phyloP scores from a whole-genome alignment of 768 basidiomycete genomes.

The Calvatia gigantea region DNA sequence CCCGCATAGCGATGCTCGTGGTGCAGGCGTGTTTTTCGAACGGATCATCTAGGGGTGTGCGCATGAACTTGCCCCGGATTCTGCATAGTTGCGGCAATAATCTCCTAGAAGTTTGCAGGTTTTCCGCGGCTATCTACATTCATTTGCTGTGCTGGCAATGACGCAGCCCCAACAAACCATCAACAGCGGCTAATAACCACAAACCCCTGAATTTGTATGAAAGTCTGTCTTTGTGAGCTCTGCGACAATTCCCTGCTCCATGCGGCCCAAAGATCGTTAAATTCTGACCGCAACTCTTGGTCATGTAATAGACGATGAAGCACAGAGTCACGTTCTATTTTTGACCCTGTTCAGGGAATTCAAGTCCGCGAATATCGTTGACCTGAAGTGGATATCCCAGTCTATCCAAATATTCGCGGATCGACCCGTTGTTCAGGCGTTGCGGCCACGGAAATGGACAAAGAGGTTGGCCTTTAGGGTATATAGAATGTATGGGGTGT shows the following conservation, averaged over 20 bases:
- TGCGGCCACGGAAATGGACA: conserved; percentile 8
- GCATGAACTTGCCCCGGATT: not conserved
- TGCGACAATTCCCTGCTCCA: not conserved
- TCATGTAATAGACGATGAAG: not conserved
- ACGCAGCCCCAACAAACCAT: not conserved
- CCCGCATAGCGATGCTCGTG: not conserved
- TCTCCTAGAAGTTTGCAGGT: not conserved
- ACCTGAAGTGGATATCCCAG: conserved; percentile 20
- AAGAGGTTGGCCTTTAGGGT: not conserved
- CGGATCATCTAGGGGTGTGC: conserved; percentile 1
- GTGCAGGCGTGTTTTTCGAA: conserved; percentile 3
- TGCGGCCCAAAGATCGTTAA: conserved; percentile 10
- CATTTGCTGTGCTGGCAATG: not conserved
- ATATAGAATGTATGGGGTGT: conserved; percentile 12
- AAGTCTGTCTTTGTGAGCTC: not conserved
- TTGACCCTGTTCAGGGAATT: conserved; percentile 18
- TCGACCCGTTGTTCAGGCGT: conserved; percentile 21
- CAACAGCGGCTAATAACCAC: not conserved
- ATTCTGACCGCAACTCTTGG: conserved; percentile 2
- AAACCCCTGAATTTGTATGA: not conserved
- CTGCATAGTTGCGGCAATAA: not conserved
- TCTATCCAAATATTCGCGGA: conserved; percentile 26
- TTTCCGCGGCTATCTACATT: not conserved
- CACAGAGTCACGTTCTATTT: conserved; percentile 20
- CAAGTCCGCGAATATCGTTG: conserved; percentile 21